A percentile compares a stretch with the other conserved stretches of the same genome.
Evolutionary conservation across 116 monocot genomes (phyloP).

Genomic region (Phalaenopsis hybrid): DNA sequence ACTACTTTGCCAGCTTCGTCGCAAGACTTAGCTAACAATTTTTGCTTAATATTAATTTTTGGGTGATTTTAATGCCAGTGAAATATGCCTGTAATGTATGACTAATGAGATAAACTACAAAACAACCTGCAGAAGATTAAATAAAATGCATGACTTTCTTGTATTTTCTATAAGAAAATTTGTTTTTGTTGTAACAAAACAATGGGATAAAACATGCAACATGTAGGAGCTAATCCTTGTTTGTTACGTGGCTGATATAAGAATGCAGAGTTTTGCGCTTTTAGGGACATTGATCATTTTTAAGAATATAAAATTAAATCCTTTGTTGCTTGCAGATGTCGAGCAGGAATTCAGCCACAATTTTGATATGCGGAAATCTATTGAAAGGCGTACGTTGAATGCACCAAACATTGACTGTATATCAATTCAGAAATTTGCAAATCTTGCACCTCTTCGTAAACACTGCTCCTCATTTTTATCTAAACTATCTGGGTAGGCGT

Average conservation of each 20-base stretch:
- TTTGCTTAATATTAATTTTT: neutral
- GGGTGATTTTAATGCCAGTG: too few species aligned
- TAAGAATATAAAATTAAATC: neutral
- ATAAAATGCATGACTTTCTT: too few species aligned
- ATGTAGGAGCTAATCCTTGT: neutral
- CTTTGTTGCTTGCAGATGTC: conserved; percentile 37
- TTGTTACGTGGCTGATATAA: neutral
- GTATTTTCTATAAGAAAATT: too few species aligned
- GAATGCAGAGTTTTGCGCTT: neutral
- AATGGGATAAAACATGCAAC: too few species aligned
- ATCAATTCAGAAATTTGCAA: conserved; percentile 41
- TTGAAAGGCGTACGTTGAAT: conserved; percentile 55
- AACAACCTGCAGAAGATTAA: too few species aligned
- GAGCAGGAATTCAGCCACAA: conserved; percentile 67
- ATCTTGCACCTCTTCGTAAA: conserved; percentile 42
- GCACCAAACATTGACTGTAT: conserved; percentile 51
- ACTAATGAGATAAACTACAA: too few species aligned
- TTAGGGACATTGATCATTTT: neutral
- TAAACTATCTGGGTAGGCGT: conserved; percentile 45
- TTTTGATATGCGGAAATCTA: conserved; percentile 82
- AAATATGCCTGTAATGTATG: too few species aligned
- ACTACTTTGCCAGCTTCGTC: neutral
- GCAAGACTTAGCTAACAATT: neutral
- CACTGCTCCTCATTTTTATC: conserved; percentile 65
- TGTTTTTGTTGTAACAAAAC: too few species aligned